Evolutionary conservation across 495 filamentous ascomycete species (phyloP), one percentile per base, ranked within the genome.

Genomic region (Aspergillus bridgeri): DNA sequence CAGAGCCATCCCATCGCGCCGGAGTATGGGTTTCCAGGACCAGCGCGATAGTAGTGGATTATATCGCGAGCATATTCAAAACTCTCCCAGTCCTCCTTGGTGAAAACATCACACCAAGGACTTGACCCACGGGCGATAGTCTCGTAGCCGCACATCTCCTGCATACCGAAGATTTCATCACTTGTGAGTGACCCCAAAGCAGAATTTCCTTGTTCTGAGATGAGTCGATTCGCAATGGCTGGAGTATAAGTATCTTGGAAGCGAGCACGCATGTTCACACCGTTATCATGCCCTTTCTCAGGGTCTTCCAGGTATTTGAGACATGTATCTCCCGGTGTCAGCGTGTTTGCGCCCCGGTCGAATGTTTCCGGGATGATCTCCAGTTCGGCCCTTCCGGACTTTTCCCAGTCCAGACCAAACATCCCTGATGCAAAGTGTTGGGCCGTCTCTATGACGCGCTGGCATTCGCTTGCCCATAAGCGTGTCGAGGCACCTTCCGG

Each of bases 61-160:
- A 86, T 24, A 61, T 86, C 83, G 22, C 83, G 76, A 18, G 81
- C 83, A 58, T 86, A 86, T 65, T 82, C 83, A 60, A 84, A 86
- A 51, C 74, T 65, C 17, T 74, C 56, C 81, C 82, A 85, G 46
- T 86, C 83, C 6, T 77, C 62, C 45, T 74, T 71, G 1, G 76
- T 82, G 65, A 86, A 86, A 5, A 83, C 72, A 50, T 77, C 70
- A 54, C 82, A 86, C 82, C 83, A 86, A 13, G 68, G 75, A 62
- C 79, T 83, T 19, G 66, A 71, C 22, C 83, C 83, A 53, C 81
- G 71, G 1, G 77, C 78, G 7, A 75, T 74, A 1, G 70, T 81
- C 64, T 86, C 83, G 53, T 84, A 86, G 15, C 82, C 83, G 58
- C 83, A 86, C 71, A 84, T 78, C 56, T 84, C 81, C 59, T 85